Conservation (phyloP, 768 basidiomycete species). For the Auricularia cornea region DNA sequence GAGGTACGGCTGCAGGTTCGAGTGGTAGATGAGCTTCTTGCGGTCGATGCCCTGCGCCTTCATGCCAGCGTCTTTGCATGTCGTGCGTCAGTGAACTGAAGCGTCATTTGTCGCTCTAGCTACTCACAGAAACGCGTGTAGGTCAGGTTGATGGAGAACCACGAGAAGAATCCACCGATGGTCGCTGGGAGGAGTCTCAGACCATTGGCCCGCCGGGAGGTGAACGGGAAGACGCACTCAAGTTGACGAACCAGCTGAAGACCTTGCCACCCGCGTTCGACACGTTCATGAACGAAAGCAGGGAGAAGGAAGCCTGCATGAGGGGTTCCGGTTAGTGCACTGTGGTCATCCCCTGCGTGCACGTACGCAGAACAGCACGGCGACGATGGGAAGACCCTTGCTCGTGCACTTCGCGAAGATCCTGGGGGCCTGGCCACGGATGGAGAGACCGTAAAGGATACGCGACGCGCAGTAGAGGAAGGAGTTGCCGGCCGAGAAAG, state of each 20-base stretch:
- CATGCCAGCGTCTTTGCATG: slow-evolving; percentile 9
- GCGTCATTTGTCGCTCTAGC: background rate
- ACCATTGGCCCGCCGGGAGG: background rate
- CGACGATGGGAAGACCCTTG: slow-evolving; percentile 41
- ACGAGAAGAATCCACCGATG: slow-evolving; percentile 59
- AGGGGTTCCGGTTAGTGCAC: background rate
- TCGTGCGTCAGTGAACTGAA: no score
- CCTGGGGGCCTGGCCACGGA: slow-evolving; percentile 28
- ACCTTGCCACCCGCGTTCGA: slow-evolving; percentile 46
- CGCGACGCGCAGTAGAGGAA: slow-evolving; percentile 13
- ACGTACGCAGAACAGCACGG: slow-evolving; percentile 20
- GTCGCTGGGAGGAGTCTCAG: slow-evolving; percentile 40
- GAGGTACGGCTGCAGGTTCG: slow-evolving; percentile 43
- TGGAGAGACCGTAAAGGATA: slow-evolving; percentile 29
- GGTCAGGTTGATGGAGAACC: slow-evolving; percentile 61
- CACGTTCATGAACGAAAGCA: slow-evolving; percentile 58
- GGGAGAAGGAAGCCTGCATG: slow-evolving; percentile 31
- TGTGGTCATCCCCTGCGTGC: background rate
- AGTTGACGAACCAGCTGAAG: slow-evolving; percentile 36
- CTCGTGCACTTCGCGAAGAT: slow-evolving; percentile 41
- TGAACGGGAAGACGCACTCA: background rate
- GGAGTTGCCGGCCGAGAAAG: slow-evolving; percentile 18
- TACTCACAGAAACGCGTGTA: slow-evolving; percentile 62
- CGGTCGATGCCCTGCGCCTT: slow-evolving; percentile 38
- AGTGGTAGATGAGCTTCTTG: slow-evolving; percentile 26